Conservation (phyloP, 345 rosid genomes). For the Citrus unshiu region DNA sequence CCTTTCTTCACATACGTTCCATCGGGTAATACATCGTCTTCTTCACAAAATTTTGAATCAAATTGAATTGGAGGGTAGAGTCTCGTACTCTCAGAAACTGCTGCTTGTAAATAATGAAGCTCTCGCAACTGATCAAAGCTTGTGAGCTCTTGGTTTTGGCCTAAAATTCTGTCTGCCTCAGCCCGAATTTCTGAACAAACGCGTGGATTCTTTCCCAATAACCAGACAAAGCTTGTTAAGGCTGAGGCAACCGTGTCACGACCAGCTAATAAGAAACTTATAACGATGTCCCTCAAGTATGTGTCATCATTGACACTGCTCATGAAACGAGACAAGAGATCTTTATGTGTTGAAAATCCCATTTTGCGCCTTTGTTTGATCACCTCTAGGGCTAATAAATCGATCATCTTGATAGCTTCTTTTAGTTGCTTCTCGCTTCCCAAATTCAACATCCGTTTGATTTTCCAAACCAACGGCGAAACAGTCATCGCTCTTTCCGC, state of each 20-base stretch:
- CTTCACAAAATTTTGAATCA: conserved; percentile 47
- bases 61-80: conserved; percentile 58
- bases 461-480: conserved; percentile 52
- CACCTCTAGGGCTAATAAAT: conserved; percentile 48
- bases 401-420: conserved; percentile 39
- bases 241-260: conserved; percentile 62
- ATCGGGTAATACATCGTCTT: conserved; percentile 44
- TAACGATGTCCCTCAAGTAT: conserved; percentile 56
- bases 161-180: conserved; percentile 40
- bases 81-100: conserved; percentile 48
- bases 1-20: conserved; percentile 55
- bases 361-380: conserved; percentile 41
- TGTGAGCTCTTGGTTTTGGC: conserved; percentile 15
- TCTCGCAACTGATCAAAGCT: conserved; percentile 33
- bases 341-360: conserved; percentile 35
- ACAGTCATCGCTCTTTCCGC: conserved; percentile 62
- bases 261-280: conserved; percentile 60
- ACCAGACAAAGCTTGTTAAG: conserved; percentile 48
- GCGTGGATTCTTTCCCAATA: conserved; percentile 38
- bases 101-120: conserved; percentile 46
- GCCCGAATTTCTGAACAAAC: conserved; percentile 21
- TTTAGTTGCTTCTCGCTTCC: conserved; percentile 61
- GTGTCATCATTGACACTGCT: conserved; percentile 34
- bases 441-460: conserved; percentile 51
- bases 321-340: conserved; percentile 73